Conservation (phyloP, 2,329 filamentous ascomycete species). For the Parafenestella ontariensis region DNA sequence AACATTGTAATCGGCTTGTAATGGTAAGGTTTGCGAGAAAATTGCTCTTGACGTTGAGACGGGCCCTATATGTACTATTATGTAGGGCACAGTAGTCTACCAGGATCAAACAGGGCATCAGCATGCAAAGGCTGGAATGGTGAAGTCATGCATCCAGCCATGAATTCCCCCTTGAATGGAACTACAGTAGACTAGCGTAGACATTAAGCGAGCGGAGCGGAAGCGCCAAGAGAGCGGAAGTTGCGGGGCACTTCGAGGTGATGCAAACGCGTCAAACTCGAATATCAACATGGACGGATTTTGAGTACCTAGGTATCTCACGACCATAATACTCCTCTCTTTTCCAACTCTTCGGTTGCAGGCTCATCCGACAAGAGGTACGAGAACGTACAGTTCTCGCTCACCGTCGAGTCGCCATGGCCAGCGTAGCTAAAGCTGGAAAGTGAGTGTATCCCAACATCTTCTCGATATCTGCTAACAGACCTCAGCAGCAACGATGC, state of each 20-base stretch:
- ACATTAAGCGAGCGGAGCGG: neutral
- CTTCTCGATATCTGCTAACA: slow-evolving; percentile 11
- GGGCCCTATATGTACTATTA: neutral
- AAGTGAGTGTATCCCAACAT: slow-evolving; percentile 23
- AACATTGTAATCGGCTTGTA: too few relatives aligned
- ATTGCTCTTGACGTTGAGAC: neutral
- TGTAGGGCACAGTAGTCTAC: too few relatives aligned
- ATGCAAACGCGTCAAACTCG: slow-evolving; percentile 32
- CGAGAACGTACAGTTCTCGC: slow-evolving; percentile 7
- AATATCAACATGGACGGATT: slow-evolving; percentile 15
- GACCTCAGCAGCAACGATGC: slow-evolving; percentile 49
- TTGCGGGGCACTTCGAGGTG: slow-evolving; percentile 15
- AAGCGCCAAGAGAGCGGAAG: slow-evolving; percentile 1
- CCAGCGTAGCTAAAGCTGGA: slow-evolving; percentile 31
- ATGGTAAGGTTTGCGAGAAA: neutral
- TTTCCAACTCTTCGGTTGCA: too few relatives aligned
- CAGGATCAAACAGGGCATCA: neutral
- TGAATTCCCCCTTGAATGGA: neutral
- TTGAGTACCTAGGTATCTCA: too few relatives aligned
- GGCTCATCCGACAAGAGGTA: too few relatives aligned
- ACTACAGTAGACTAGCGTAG: neutral
- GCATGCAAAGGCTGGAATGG: neutral
- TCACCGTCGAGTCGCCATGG: slow-evolving; percentile 32
- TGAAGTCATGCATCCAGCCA: neutral
- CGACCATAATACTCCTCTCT: too few relatives aligned